Percentiles rank a stretch among this genome's conserved stretches.
These are phyloP conservation scores for Asterionellopsis glacialis DNA, from an alignment of 108 stramenopile species.

Conservation along the genomic window DNA sequence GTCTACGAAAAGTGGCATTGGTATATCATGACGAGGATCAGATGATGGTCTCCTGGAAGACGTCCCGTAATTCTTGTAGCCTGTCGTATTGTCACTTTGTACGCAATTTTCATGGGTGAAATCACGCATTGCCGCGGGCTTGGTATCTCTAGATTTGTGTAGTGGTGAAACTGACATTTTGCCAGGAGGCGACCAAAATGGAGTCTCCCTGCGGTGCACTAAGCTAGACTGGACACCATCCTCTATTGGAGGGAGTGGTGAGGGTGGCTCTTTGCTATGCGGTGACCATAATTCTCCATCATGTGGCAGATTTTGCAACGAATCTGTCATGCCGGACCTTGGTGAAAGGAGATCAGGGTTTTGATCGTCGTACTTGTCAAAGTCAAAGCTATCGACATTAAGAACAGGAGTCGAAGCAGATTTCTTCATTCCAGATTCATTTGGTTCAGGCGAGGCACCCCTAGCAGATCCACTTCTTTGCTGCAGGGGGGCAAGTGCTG, in stretches of 20 bases:
- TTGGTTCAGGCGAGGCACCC: neutral
- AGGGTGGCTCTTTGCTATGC: neutral
- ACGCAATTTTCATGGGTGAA: too few species aligned
- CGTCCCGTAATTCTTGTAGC: too few species aligned
- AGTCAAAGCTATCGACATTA: slow-evolving; percentile 44
- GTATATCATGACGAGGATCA: too few species aligned
- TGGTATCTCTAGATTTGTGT: too few species aligned
- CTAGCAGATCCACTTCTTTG: neutral
- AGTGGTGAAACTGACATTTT: neutral
- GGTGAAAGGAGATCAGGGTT: slow-evolving; percentile 7
- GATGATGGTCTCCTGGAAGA: too few species aligned
- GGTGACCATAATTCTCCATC: neutral
- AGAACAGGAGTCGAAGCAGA: neutral
- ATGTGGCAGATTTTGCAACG: slow-evolving; percentile 10
- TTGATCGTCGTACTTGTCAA: slow-evolving; percentile 30
- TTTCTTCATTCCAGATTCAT: too few species aligned
- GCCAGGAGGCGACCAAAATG: neutral
- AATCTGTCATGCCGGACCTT: slow-evolving; percentile 6
- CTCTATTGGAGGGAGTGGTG: neutral
- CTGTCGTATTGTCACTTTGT: too few species aligned
- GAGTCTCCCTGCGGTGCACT: neutral
- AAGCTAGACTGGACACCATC: neutral
- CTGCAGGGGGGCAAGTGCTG: neutral
- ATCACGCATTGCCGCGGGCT: too few species aligned
- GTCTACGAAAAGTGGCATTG: neutral